phyloP scores from a whole-genome alignment of 441 rosid species.

The Syzygium malaccense region DNA sequence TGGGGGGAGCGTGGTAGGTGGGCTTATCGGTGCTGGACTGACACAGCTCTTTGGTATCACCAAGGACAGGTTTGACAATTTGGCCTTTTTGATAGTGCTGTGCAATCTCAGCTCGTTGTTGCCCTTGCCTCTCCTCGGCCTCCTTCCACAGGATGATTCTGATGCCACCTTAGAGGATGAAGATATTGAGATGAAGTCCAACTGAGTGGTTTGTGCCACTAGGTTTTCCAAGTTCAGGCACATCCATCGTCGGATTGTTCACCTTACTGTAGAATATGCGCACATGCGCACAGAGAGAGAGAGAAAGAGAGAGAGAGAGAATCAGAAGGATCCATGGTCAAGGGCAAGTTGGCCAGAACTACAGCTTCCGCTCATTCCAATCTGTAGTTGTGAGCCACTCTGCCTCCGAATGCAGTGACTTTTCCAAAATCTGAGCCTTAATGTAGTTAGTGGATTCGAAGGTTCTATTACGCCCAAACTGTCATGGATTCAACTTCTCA shows the following conservation, averaged over 20 bases:
- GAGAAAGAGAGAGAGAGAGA: conserved; percentile 1
- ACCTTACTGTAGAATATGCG: not conserved
- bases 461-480: not conserved
- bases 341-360: not conserved
- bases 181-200: conserved; percentile 78
- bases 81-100: conserved; percentile 55
- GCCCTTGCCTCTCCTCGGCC: conserved; percentile 89
- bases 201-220: conserved; percentile 18
- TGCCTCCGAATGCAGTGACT: not conserved
- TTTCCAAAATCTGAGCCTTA: not conserved
- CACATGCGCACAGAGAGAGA: too few species aligned
- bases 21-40: conserved; percentile 82
- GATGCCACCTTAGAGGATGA: conserved; percentile 28
- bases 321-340: not conserved
- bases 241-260: not conserved
- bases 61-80: conserved; percentile 67
- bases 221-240: not conserved
- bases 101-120: conserved; percentile 94
- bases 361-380: not conserved
- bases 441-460: not conserved
- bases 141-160: conserved; percentile 49
- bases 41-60: conserved; percentile 80
- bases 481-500: not conserved
- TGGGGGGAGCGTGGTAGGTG: conserved; percentile 90
- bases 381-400: not conserved